phyloP scores from a whole-genome alignment of 352 stramenopile species.

The Nothophytophthora sp. region DNA sequence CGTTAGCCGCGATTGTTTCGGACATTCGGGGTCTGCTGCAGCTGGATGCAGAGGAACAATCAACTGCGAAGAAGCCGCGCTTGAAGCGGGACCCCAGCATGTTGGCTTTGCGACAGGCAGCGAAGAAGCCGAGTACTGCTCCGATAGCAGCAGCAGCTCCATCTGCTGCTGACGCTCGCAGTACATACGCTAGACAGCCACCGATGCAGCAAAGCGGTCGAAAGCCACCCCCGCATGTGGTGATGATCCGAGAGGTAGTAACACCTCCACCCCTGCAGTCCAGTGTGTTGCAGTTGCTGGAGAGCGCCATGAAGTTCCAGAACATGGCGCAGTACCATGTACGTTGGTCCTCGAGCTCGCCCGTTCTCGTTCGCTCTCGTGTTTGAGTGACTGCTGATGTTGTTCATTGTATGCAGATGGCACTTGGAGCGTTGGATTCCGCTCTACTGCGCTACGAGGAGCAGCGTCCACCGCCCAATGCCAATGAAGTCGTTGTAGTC shows the following conservation, averaged over 20 bases:
- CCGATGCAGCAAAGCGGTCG: background rate
- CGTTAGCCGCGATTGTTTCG: slow-evolving; percentile 21
- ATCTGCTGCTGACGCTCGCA: background rate
- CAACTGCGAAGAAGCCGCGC: slow-evolving; percentile 11
- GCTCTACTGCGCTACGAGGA: slow-evolving; percentile 39
- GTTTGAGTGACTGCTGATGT: background rate
- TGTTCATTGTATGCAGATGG: slow-evolving; percentile 43
- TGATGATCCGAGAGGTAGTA: slow-evolving; percentile 61
- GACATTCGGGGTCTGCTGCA: slow-evolving; percentile 33
- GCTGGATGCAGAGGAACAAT: slow-evolving; percentile 13
- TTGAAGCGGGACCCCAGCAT: slow-evolving; percentile 24
- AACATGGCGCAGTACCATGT: slow-evolving; percentile 68
- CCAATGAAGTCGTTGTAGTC: background rate
- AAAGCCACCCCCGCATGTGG: slow-evolving; percentile 36
- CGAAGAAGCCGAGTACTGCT: slow-evolving; percentile 9
- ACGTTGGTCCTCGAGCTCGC: slow-evolving; percentile 1
- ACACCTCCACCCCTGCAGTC: slow-evolving; percentile 41
- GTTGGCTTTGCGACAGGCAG: slow-evolving; percentile 6
- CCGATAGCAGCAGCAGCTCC: background rate
- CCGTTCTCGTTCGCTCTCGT: background rate
- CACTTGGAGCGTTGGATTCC: slow-evolving; percentile 46
- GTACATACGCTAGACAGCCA: background rate
- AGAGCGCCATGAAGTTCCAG: slow-evolving; percentile 63
- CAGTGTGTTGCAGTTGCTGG: slow-evolving; percentile 46
- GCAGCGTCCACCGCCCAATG: slow-evolving; percentile 2